These are phyloP conservation scores for Agastache rugosa DNA, from an alignment of 257 asterid genomes.

Conservation along the genomic window DNA sequence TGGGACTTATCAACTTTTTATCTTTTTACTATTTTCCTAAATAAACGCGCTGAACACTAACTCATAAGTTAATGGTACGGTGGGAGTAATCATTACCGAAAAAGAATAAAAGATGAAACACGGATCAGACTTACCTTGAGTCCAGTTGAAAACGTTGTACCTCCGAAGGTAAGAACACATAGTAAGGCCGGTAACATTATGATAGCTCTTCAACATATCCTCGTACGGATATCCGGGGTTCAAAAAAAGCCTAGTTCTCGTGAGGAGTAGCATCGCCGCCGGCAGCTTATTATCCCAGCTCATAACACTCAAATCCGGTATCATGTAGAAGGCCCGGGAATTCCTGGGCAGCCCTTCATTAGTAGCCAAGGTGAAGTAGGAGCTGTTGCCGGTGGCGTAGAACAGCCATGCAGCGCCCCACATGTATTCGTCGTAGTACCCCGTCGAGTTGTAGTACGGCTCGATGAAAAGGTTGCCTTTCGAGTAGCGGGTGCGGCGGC, in stretches of 20 bases:
- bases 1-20: too few relatives aligned
- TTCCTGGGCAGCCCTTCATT: slow-evolving; percentile 45
- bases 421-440: slow-evolving; percentile 74
- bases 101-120: background rate
- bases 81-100: too few relatives aligned
- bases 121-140: slow-evolving; percentile 50
- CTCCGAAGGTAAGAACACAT: slow-evolving; percentile 80
- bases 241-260: slow-evolving; percentile 66
- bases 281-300: slow-evolving; percentile 96
- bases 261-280: slow-evolving; percentile 78
- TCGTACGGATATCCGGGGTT: slow-evolving; percentile 93
- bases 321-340: slow-evolving; percentile 49
- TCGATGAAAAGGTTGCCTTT: slow-evolving; percentile 62
- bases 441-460: slow-evolving; percentile 78
- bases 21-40: too few relatives aligned
- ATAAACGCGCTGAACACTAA: too few relatives aligned
- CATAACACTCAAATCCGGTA: slow-evolving; percentile 65
- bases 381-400: slow-evolving; percentile 78
- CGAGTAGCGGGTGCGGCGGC: slow-evolving; percentile 50
- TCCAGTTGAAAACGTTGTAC: slow-evolving; percentile 76
- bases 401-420: slow-evolving; percentile 88
- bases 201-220: slow-evolving; percentile 71
- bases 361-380: slow-evolving; percentile 66
- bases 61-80: too few relatives aligned
- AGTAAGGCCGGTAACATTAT: slow-evolving; percentile 65